Percentiles rank a stretch among this genome's conserved stretches.
phyloP scores from a whole-genome alignment of 495 filamentous ascomycete genomes.

The Apiosordaria backusii region DNA sequence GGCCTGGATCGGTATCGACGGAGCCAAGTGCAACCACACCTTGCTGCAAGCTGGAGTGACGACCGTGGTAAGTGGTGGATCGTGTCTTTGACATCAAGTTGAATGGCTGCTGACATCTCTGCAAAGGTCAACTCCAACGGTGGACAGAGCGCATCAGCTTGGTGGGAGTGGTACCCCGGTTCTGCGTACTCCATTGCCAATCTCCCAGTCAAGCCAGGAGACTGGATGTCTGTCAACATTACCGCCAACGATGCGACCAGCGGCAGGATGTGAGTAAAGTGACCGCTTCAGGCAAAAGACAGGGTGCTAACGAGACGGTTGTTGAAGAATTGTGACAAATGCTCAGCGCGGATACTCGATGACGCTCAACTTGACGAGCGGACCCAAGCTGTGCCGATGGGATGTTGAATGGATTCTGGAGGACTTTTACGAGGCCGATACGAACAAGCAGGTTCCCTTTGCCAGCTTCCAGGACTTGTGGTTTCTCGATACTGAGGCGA shows the following conservation, averaged over 20 bases:
- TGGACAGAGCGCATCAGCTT: slow-evolving; percentile 39
- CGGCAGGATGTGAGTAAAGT: slow-evolving; percentile 38
- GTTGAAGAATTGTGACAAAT: slow-evolving; percentile 45
- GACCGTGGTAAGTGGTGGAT: slow-evolving; percentile 22
- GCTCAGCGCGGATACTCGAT: slow-evolving; percentile 45
- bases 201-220: slow-evolving; percentile 50
- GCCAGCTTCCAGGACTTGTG: slow-evolving; percentile 36
- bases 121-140: slow-evolving; percentile 29
- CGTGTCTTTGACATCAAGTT: neutral
- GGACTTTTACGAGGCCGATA: slow-evolving; percentile 29
- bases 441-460: slow-evolving; percentile 28
- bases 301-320: neutral
- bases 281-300: neutral
- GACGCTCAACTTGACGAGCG: slow-evolving; percentile 41
- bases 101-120: neutral
- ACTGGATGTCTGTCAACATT: slow-evolving; percentile 53
- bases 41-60: slow-evolving; percentile 33
- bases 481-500: slow-evolving; percentile 32
- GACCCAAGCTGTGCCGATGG: slow-evolving; percentile 28
- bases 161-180: slow-evolving; percentile 64
- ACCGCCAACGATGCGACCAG: slow-evolving; percentile 39
- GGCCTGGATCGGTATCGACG: slow-evolving; percentile 33
- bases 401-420: slow-evolving; percentile 44
- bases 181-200: slow-evolving; percentile 48
- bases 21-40: slow-evolving; percentile 25